phyloP scores from a whole-genome alignment of 768 basidiomycete species.

The Mycena maculata region DNA sequence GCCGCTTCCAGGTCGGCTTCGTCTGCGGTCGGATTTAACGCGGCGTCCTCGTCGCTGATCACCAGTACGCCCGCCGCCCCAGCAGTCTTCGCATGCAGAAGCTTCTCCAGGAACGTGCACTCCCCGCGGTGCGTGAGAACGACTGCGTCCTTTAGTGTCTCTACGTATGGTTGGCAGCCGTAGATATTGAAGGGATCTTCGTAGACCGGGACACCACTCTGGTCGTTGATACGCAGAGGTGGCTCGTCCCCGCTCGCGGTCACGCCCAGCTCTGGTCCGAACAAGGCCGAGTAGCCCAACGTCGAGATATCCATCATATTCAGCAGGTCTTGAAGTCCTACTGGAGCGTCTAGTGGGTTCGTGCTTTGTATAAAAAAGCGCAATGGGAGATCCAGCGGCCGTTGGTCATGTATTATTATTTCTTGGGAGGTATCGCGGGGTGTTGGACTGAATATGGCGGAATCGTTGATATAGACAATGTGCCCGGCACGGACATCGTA shows the following conservation, averaged over 20 bases:
- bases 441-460: constrained; percentile 49
- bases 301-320: constrained; percentile 60
- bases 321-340: constrained; percentile 47
- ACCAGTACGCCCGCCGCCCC: constrained; percentile 86
- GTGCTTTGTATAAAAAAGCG: constrained; percentile 66
- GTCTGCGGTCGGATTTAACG: constrained; percentile 76
- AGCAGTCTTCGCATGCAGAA: constrained; percentile 72
- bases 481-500: constrained; percentile 85
- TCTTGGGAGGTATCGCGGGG: constrained; percentile 23
- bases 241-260: constrained; percentile 37
- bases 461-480: constrained; percentile 83
- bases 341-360: constrained; percentile 59
- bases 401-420: constrained; percentile 25
- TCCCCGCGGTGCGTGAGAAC: constrained; percentile 79
- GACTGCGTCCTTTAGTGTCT: constrained; percentile 60
- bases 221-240: constrained; percentile 58
- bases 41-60: constrained; percentile 68
- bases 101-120: constrained; percentile 91
- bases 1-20: constrained; percentile 64
- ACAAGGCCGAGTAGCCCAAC: constrained; percentile 72
- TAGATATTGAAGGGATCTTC: constrained; percentile 62
- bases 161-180: constrained; percentile 70
- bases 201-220: constrained; percentile 65
- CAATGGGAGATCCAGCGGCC: constrained; percentile 63
- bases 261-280: constrained; percentile 71